Evolutionary conservation across 2,329 filamentous ascomycete species (phyloP).

Genomic region (Ramularia collo-cygni): DNA sequence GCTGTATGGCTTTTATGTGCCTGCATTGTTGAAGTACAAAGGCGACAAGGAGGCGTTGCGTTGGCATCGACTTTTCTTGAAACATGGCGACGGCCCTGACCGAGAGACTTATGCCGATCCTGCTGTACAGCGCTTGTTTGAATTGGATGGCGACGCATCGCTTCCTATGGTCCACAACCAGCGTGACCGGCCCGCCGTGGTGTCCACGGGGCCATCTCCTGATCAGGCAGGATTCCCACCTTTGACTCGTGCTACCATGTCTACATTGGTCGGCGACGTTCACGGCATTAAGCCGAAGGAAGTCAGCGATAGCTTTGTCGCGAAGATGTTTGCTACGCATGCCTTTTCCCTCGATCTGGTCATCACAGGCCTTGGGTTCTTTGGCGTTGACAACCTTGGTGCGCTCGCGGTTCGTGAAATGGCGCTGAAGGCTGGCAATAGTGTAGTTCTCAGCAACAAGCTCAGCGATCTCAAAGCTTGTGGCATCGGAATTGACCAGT

Average conservation of each 20-base stretch:
- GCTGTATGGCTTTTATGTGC: slow-evolving; percentile 38
- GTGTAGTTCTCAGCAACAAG: slow-evolving; percentile 50
- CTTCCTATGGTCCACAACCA: slow-evolving; percentile 17
- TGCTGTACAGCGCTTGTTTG: slow-evolving; percentile 26
- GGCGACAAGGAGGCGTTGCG: slow-evolving; percentile 22
- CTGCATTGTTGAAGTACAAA: slow-evolving; percentile 24
- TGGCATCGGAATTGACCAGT: slow-evolving; percentile 56
- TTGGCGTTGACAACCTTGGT: slow-evolving; percentile 67
- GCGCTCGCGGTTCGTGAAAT: slow-evolving; percentile 72
- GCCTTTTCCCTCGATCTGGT: slow-evolving; percentile 67
- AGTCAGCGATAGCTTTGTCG: slow-evolving; percentile 61
- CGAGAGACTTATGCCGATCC: slow-evolving; percentile 24
- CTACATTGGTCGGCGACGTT: slow-evolving; percentile 31
- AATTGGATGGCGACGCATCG: slow-evolving; percentile 15
- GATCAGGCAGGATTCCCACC: slow-evolving; percentile 4
- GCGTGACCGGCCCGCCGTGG: neutral
- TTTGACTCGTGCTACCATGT: slow-evolving; percentile 23
- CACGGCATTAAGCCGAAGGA: slow-evolving; percentile 39
- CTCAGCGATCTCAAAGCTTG: slow-evolving; percentile 55
- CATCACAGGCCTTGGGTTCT: slow-evolving; percentile 60
- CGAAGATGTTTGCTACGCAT: slow-evolving; percentile 73
- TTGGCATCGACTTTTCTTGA: slow-evolving; percentile 38
- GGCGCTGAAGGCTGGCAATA: slow-evolving; percentile 55
- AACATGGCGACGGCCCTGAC: slow-evolving; percentile 33
- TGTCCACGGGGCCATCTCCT: neutral